Conservation (phyloP, 2,329 filamentous ascomycete species). For the Chaetomium strumarium region DNA sequence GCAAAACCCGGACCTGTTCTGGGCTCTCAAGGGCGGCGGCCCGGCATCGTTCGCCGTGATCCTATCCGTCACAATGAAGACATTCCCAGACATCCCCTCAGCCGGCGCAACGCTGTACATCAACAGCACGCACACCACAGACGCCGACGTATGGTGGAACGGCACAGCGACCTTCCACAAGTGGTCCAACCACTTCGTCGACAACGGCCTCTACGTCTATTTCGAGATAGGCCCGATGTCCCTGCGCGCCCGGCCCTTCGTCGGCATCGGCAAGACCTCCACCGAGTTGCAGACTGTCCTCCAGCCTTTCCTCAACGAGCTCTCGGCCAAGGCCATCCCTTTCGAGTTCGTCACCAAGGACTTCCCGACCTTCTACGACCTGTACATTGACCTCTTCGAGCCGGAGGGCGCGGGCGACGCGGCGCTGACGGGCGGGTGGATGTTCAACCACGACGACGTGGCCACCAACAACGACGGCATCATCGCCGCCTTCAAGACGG, state of each 20-base stretch:
- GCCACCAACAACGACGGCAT: slow-evolving; percentile 33
- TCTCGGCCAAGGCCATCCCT: slow-evolving; percentile 27
- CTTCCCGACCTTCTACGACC: slow-evolving; percentile 31
- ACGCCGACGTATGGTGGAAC: slow-evolving; percentile 40
- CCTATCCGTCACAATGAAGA: slow-evolving; percentile 43
- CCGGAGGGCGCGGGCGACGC: slow-evolving; percentile 29
- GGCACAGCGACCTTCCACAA: slow-evolving; percentile 43
- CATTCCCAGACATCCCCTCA: slow-evolving; percentile 39
- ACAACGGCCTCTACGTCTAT: slow-evolving; percentile 38
- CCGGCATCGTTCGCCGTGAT: slow-evolving; percentile 48
- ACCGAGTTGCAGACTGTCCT: slow-evolving; percentile 30
- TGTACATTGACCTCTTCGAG: slow-evolving; percentile 35
- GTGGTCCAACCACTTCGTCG: slow-evolving; percentile 36
- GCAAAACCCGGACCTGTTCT: slow-evolving; percentile 48
- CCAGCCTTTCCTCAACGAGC: slow-evolving; percentile 31
- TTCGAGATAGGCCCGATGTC: slow-evolving; percentile 37
- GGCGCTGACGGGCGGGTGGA: slow-evolving; percentile 34
- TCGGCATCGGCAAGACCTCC: slow-evolving; percentile 32
- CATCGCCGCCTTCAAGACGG: slow-evolving; percentile 33
- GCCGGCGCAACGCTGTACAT: slow-evolving; percentile 39
- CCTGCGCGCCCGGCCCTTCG: slow-evolving; percentile 33
- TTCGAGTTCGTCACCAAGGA: slow-evolving; percentile 29
- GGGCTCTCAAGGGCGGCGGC: slow-evolving; percentile 49
- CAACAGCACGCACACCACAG: slow-evolving; percentile 33
- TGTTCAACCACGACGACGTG: slow-evolving; percentile 35